Evolutionary conservation across 768 basidiomycete genomes (phyloP), one percentile per base, ranked within the genome.

Genomic region (Leccinum subgranulosum): DNA sequence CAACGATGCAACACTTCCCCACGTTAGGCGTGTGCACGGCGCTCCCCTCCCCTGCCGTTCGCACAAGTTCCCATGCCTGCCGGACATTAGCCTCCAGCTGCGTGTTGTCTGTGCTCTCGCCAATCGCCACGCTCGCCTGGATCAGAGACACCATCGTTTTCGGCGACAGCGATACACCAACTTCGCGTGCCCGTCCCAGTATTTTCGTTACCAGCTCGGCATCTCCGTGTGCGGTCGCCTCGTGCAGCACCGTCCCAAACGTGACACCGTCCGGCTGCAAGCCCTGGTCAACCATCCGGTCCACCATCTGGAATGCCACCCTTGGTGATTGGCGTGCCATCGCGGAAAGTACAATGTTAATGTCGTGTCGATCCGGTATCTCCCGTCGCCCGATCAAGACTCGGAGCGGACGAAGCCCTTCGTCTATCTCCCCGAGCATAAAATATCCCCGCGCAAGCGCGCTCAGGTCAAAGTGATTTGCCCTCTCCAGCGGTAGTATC

Each of bases 391-490:
- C 60, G 41, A 82, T 66, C 36, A 88, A 65, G 54, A 78, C 55
- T 52, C 73, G 74, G 63, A 90, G 73, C 23, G 76, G 71, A 10
- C 69, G 63, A 55, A 86, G 75, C 3, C 83, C 86, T 41, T 78
- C 74, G 46, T 62, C 49, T 60, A 77, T 67, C 48, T 78, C 67
- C 21, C 82, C 84, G 25, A 84, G 70, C 56, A 87, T 76, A 63
- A 87, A 83, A 68, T 80, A 80, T 21, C 80, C 84, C 56, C 86
- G 79, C 2, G 86, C 86, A 34, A 87, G 75, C 9, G 86, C 79
- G 49, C 81, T 88, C 58, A 90, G 65, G 51, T 75, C 73, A 50
- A 65, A 72, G 69, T 85, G 86, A 39, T 71, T 63, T 3, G 84
- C 82, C 21, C 71, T 51, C 19, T 69, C 59, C 50, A 87, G 62